Evolutionary conservation across 2,329 filamentous ascomycete species (phyloP), one percentile per base, ranked within the genome.

Genomic region (Acrodontium crateriforme): DNA sequence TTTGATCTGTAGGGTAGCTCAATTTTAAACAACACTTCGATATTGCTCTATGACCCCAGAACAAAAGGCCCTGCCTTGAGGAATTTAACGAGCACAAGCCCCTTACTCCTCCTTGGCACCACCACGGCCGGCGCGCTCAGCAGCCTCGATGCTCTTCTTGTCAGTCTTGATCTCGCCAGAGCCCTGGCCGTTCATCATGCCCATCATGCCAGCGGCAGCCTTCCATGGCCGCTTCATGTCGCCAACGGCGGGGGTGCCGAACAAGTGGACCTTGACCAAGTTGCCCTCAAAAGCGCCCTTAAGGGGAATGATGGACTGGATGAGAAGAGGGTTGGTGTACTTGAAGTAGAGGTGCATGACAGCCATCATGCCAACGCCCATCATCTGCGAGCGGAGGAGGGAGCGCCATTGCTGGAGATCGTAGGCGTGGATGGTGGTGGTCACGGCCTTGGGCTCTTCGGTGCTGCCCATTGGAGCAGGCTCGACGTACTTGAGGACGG

Each of bases 301-400:
- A 59, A 95, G 68, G 18, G 89, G 89, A 53, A 98, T 89, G 64
- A 98, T 93, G 57, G 80, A 91, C 73, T 98, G 89, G 65, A 98
- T 93, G 50, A 94, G 67, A 28, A 98, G 80, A 22, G 89, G 89
- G 74, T 95, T 98, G 65, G 85, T 95, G 77, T 95, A 98, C 60
- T 94, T 85, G 70, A 98, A 80, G 75, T 95, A 98, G 37, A 98
- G 44, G 65, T 98, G 89, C 87, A 98, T 95, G 52, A 94, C 81
- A 37, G 61, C 74, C 87, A 98, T 95, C 85, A 98, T 98, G 57
- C 71, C 85, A 34, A 98, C 68, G 35, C 89, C 89, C 81, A 93
- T 95, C 49, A 91, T 63, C 65, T 95, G 87, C 40, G 77, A 71
- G 59, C 89, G 89, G 70, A 87, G 82, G 42, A 83, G 69, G 40